Percentiles rank a stretch among this genome's conserved stretches.
Evolutionary conservation across 83 land plant genomes (phyloP).

Genomic region (Thuja plicata): DNA sequence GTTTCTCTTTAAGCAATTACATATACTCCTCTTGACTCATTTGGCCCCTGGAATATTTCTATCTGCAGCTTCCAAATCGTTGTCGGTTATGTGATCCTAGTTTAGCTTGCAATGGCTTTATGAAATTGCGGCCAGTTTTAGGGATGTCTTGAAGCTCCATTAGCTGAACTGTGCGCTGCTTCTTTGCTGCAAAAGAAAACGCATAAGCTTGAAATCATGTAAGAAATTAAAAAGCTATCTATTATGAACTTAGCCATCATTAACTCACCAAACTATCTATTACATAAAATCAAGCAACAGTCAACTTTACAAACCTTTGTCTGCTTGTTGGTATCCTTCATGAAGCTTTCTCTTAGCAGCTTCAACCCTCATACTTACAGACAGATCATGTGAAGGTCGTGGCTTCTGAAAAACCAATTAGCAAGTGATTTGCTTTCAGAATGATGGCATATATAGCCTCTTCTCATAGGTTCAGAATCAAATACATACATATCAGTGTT

Average conservation of each 20-base stretch:
- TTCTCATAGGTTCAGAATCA: neutral
- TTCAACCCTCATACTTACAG: constrained; percentile 48
- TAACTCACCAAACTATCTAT: neutral
- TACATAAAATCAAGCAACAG: neutral
- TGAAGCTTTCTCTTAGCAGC: constrained; percentile 73
- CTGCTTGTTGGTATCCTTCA: constrained; percentile 71
- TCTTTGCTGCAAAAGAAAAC: constrained; percentile 57
- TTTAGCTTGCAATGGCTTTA: constrained; percentile 21
- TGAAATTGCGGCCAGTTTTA: constrained; percentile 34
- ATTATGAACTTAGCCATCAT: neutral
- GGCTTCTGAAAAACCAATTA: constrained; percentile 27
- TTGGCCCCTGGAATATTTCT: neutral
- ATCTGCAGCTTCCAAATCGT: constrained; percentile 16
- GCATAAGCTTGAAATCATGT: neutral
- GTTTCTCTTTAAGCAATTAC: neutral
- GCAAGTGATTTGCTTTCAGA: neutral
- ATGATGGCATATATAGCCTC: neutral
- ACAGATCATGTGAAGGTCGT: constrained; percentile 34
- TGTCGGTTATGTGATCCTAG: constrained; percentile 32
- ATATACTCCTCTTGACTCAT: neutral
- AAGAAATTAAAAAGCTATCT: neutral
- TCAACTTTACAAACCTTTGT: constrained; percentile 46
- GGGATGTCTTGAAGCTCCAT: constrained; percentile 73
- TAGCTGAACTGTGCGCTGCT: constrained; percentile 74
- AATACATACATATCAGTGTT: neutral